Percentiles rank a stretch among this genome's conserved stretches.
Conservation (phyloP, 2,329 filamentous ascomycete genomes). For the Alternaria longipes region DNA sequence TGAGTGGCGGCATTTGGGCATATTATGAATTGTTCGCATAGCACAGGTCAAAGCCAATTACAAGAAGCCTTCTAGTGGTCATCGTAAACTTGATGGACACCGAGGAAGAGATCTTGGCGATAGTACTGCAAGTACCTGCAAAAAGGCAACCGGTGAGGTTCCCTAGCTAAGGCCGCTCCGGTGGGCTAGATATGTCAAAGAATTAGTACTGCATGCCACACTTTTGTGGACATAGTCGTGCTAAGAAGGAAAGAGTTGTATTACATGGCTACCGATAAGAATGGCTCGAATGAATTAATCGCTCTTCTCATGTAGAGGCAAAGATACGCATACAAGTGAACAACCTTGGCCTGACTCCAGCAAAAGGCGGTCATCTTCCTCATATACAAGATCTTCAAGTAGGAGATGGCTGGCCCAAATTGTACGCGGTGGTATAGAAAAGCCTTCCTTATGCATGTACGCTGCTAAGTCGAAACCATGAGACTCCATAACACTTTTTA, state of each 20-base stretch:
- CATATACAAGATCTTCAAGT: constrained; percentile 1
- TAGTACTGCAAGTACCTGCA: neutral
- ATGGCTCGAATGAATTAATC: neutral
- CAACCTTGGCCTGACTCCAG: neutral
- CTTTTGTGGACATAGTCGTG: neutral
- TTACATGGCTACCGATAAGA: neutral
- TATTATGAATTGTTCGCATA: no score
- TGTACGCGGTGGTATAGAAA: neutral
- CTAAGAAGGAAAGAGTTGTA: constrained; percentile 2
- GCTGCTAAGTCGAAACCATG: neutral
- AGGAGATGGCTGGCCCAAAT: neutral
- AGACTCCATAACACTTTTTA: neutral
- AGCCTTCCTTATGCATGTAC: neutral
- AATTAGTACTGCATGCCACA: neutral
- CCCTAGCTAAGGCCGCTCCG: neutral
- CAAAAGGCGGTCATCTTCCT: neutral
- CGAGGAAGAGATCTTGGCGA: neutral
- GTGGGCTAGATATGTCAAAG: neutral
- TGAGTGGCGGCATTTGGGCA: neutral
- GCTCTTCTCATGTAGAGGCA: neutral
- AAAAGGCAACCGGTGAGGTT: neutral
- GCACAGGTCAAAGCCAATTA: no score
- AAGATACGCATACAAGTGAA: neutral
- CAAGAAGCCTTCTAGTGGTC: neutral
- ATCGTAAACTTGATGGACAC: neutral